Base-by-base conservation (phyloP, 768 basidiomycete genomes). In the Leccinum variicolor region DNA sequence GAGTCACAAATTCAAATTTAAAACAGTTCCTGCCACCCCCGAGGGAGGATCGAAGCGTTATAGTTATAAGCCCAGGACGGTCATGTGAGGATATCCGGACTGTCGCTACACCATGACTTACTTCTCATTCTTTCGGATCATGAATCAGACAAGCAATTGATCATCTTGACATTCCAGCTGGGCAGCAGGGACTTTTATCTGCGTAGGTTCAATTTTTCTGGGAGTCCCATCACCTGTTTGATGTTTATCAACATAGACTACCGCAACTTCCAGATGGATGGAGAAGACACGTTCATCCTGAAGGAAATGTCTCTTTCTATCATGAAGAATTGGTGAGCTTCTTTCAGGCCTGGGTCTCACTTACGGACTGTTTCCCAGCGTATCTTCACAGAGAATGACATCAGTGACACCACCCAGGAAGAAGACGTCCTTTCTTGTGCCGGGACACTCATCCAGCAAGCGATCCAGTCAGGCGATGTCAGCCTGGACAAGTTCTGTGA, bases 41-140 rank as follows among this genome's bases (percentile, higher is more conserved):
- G 64, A 59, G 6, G 7, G 29, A n/a, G 54, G 25, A 17, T 66
- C 61, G 36, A 57, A 31, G 47, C 49, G 64, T 7, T 65, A 66
- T 46, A 21, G 64, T 7, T 65, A 66, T 46, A 21, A 33, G 6
- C 13, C 14, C 6, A 56, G 23, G 61, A 29, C 19, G 17, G 34
- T 33, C 9, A 43, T 10, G 63, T 63, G 50, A 11, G 55, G 9
- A n/a, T 25, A 6, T n/a, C 25, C 17, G 3, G 25, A 11, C 3
- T 19, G 15, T 50, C 15, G 6, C 3, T 17, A 6, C 11, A 19
- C n/a, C 25, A 1, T 14, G 3, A 17, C 54, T 34, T 14, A 26
- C 45, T 19, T 15, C 39, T 19, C 41, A 43, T 43, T 39, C 52
- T 21, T 9, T 17, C 36, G 25, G 17, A 19, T 6, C 13, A 6